Base-by-base conservation (phyloP, 139 green algal species). In the Eudorina sp. region DNA sequence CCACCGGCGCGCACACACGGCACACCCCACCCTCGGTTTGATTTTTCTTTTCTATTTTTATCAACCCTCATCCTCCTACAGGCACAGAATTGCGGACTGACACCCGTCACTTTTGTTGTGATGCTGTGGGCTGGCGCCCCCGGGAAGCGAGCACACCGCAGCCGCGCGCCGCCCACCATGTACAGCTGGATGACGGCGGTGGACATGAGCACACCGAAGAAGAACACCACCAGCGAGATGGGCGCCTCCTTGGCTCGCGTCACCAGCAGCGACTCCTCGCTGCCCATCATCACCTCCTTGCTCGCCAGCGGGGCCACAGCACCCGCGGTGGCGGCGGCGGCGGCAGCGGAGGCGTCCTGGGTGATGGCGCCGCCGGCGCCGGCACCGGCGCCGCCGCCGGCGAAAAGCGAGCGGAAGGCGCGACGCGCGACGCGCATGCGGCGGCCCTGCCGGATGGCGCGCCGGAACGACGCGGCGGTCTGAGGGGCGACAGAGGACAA, bases 141-240 rank as follows among this genome's bases (percentile, higher is more conserved):
- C n/a, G n/a, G n/a, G n/a, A n/a, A n/a, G n/a, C n/a, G n/a, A n/a
- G n/a, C n/a, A n/a, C n/a, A n/a, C n/a, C n/a, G n/a, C n/a, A n/a
- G n/a, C n/a, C n/a, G n/a, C n/a, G n/a, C n/a, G n/a, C n/a, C n/a
- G 2, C 84, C 23, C 23, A 90, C 76, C 46, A 84, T 68, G 36
- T 90, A 90, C 16, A 90, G 64, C 66, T 90, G 86, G 86, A 90
- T 84, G 36, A 90, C 86, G 13, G 86, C 79, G 1, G 76, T 81
- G 27, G 48, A 76, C 53, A 90, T 76, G 46, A 90, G 76, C 36
- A 90, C 86, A 16, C 86, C 86, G n/a, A 90, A 84, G 85, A 90
- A 86, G 45, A 90, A 86, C 46, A 90, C 76, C 41, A 90, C 86
- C 13, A 84, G 36, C 1, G 34, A 64, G 64, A 90, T 51, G n/a